Conservation (phyloP, 225 moss, liverwort and hornwort species). For the Polytrichum formosum region DNA sequence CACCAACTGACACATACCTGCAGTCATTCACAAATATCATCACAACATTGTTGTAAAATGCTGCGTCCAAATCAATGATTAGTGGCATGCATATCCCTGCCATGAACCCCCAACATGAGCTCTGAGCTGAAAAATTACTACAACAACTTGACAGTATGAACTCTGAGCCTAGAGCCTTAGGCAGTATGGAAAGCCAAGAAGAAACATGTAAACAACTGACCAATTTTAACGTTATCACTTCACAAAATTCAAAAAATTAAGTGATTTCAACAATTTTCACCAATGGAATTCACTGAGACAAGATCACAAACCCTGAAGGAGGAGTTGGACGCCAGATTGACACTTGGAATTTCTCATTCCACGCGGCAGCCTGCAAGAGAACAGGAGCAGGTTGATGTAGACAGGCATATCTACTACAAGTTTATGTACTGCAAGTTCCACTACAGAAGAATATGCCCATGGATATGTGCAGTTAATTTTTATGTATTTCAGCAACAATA, state of each 20-base stretch:
- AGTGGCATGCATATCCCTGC: no score
- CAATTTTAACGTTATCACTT: background rate
- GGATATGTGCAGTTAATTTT: no score
- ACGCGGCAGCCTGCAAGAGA: slow-evolving; percentile 66
- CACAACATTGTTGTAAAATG: background rate
- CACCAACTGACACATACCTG: slow-evolving; percentile 87
- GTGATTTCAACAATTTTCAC: background rate
- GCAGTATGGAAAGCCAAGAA: background rate
- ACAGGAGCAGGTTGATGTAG: background rate
- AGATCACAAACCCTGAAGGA: slow-evolving; percentile 62
- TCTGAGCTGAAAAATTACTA: no score
- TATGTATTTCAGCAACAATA: no score
- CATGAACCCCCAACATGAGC: no score
- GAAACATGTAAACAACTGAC: background rate
- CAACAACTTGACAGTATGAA: no score
- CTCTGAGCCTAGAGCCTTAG: background rate
- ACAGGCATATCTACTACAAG: background rate
- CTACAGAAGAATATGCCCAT: no score
- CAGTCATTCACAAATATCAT: slow-evolving; percentile 5
- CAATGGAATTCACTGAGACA: background rate
- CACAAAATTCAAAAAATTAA: background rate
- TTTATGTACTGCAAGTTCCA: no score
- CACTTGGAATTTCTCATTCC: slow-evolving; percentile 76
- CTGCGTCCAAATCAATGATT: background rate
- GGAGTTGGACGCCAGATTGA: slow-evolving; percentile 91